Conservation (phyloP, 1,284 basidiomycete species). For the Cutaneotrichosporon cutaneum region DNA sequence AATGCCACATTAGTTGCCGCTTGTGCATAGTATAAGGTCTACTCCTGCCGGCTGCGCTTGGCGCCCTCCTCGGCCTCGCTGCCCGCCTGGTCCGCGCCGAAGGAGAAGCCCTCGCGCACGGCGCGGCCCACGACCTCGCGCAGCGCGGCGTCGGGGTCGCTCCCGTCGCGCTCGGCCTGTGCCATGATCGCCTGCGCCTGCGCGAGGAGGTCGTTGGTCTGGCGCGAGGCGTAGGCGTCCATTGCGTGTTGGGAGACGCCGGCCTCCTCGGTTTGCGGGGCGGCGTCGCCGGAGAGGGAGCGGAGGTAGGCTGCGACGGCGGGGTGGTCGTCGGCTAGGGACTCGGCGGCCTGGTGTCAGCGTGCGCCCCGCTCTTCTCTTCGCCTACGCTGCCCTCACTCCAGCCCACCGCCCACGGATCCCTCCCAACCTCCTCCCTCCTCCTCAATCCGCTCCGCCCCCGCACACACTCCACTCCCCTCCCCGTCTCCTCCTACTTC, state of each 20-base stretch:
- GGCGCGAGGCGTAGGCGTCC: slow-evolving; percentile 64
- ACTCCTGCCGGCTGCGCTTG: not conserved
- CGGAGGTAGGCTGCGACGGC: slow-evolving; percentile 69
- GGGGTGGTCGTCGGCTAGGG: slow-evolving; percentile 75
- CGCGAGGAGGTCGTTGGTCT: slow-evolving; percentile 67
- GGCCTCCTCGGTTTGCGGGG: slow-evolving; percentile 24
- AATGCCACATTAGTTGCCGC: not conserved
- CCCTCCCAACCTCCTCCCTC: no score
- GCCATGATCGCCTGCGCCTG: slow-evolving; percentile 61
- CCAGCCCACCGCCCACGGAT: not conserved
- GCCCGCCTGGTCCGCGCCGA: slow-evolving; percentile 20
- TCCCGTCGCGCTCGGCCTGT: slow-evolving; percentile 43
- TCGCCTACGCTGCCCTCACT: not conserved
- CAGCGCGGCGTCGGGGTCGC: slow-evolving; percentile 46
- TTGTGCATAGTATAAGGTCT: not conserved
- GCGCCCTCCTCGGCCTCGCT: not conserved
- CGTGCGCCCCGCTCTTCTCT: not conserved
- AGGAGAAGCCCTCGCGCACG: slow-evolving; percentile 40
- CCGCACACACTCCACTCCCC: no score
- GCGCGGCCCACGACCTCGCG: slow-evolving; percentile 46
- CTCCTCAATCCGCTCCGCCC: no score
- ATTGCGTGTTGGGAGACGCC: slow-evolving; percentile 67
- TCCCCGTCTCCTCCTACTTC: no score
- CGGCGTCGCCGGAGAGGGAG: slow-evolving; percentile 52
- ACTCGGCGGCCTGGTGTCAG: slow-evolving; percentile 64